Evolutionary conservation across 2,329 filamentous ascomycete genomes (phyloP), one percentile per base, ranked within the genome.

Genomic region (Coniochaeta ligniaria): DNA sequence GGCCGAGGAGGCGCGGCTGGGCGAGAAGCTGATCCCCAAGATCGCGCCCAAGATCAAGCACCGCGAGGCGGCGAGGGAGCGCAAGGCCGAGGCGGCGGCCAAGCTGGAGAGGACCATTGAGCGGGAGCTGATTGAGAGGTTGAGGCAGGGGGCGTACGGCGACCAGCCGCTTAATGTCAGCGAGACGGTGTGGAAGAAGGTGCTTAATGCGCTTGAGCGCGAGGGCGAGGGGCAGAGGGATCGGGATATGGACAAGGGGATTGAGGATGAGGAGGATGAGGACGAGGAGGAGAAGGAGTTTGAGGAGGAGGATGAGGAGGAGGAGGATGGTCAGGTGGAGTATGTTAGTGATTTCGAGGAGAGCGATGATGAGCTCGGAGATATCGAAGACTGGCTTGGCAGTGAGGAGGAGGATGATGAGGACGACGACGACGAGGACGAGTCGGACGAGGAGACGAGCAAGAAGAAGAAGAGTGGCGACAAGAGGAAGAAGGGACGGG

Each of bases 21-120:
- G 93, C 45, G 95, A 98, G 81, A 89, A 84, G 70, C 77, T 96
- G 52, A 93, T 98, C 26, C 89, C 92, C 36, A 92, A 92, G 75
- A 77, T 97, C 70, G 94, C 95, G 60, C 93, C 94, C 59, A 99
- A 99, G 83, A 85, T 99, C 60, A 82, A 84, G 66, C 83, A 88
- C 68, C 82, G 91, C 66, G 91, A 95, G 74, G 84, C 84, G 66
- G 89, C 89, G 3, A 81, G 91, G 70, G 83, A 85, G 73, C 76
- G 85, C 71, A 85, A 87, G 72, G 87, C 88, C 12, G 86, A 91
- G 75, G 86, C 87, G 22, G 91, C 91, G 8, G 95, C 95, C 24
- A 97, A 97, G 84, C 86, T 99, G 63, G 95, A 99, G 81, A 83
- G 92, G 66, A 92, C 92, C 8, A 98, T 99, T 74, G 95, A 99